Evolutionary conservation across 2,329 filamentous ascomycete species (phyloP), one percentile per base, ranked within the genome.

Genomic region (Verticillium alfalfae): DNA sequence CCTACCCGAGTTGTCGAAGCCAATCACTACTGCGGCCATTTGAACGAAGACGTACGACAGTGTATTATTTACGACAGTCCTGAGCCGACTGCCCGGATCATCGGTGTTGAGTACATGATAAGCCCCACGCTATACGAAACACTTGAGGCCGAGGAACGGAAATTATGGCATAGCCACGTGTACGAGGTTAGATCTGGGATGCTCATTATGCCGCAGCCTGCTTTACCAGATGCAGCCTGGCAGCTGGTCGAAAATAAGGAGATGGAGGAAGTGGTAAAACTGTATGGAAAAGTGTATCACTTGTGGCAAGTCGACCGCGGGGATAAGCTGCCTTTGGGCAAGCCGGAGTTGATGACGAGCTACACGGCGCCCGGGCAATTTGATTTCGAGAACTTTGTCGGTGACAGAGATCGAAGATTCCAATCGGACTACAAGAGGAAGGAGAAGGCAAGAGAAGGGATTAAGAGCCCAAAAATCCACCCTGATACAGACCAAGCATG

Each of bases 31-130:
- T 96, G 92, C 71, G 84, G 88, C 1, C 91, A 95, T 69, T 69
- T 95, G 4, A 92, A 75, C 38, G 63, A 71, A 78, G 91, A 95
- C 65, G 82, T 96, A 61, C 85, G 92, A 4, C 92, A 96, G 79
- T 96, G 92, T 72, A 84, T 96, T 36, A 84, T 96, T 64, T 96
- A 95, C 77, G 92, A 96, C 74, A 84, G 85, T 0, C 81, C 88
- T 0, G 79, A 81, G 0, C 79, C 84, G 8, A 83, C 85, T 34
- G 91, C 91, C 0, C 84, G 89, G 0, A 83, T 96, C 18, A 91
- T 96, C 64, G 92, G 92, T 9, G 83, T 96, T 68, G 92, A 96
- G 73, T 96, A 96, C 79, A 93, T 95, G 91, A 87, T 96, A 68
- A 88, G 88, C 0, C 84, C 86, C 0, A 78, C 79, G 3, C 77